phyloP scores from a whole-genome alignment of 306 rosid genomes.

The Corylus americana region DNA sequence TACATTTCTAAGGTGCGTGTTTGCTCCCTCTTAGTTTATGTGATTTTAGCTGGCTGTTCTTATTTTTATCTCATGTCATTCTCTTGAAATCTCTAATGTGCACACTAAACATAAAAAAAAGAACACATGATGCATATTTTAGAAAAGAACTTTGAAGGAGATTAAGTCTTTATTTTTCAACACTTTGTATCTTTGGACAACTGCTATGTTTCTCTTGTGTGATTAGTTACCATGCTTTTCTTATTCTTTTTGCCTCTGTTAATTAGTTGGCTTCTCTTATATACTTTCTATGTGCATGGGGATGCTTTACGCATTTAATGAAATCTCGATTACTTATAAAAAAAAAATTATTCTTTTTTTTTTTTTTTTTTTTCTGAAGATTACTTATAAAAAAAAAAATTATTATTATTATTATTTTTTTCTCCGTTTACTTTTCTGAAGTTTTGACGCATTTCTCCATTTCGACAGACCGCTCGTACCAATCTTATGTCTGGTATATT shows the following conservation, averaged over 20 bases:
- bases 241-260: too few species aligned
- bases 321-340: too few species aligned
- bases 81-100: background rate
- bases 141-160: too few species aligned
- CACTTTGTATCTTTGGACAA: too few species aligned
- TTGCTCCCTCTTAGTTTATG: background rate
- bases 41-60: background rate
- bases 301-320: too few species aligned
- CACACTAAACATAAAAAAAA: background rate
- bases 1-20: background rate
- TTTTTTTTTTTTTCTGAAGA: background rate
- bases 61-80: background rate
- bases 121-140: background rate
- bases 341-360: background rate
- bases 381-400: too few species aligned
- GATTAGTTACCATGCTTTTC: too few species aligned
- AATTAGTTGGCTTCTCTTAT: too few species aligned
- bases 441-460: conserved; percentile 16
- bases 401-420: background rate
- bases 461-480: conserved; percentile 65
- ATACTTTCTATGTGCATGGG: too few species aligned
- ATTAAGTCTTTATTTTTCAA: too few species aligned
- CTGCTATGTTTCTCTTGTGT: too few species aligned
- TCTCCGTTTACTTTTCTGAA: background rate
- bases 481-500: conserved; percentile 89